phyloP scores from a whole-genome alignment of 1,284 basidiomycete species.

The Cryptococcus wingfieldii region DNA sequence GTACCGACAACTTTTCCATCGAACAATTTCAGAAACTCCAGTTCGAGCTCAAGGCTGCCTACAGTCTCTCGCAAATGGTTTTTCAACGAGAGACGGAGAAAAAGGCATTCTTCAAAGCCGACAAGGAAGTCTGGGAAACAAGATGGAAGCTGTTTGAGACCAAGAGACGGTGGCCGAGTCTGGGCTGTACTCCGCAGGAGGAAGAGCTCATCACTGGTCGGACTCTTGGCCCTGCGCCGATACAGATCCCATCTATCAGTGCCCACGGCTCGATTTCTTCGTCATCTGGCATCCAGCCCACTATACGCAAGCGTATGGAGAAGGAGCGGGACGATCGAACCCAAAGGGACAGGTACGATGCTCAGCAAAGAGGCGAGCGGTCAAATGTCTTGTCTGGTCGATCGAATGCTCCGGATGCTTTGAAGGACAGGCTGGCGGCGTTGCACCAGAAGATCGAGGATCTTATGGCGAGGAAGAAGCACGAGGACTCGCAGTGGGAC shows the following conservation, averaged over 20 bases:
- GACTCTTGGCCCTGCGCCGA: conserved; percentile 4
- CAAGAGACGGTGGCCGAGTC: conserved; percentile 67
- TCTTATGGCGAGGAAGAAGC: conserved; percentile 61
- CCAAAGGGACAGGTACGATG: conserved; percentile 34
- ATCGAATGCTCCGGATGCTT: conserved; percentile 39
- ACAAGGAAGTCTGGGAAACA: conserved; percentile 70
- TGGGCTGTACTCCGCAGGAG: conserved; percentile 72
- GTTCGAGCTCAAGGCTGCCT: conserved; percentile 65
- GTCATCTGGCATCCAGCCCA: conserved; percentile 17
- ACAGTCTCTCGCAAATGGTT: conserved; percentile 68
- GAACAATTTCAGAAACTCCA: conserved; percentile 81
- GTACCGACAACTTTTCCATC: conserved; percentile 79
- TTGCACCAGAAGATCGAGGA: conserved; percentile 67
- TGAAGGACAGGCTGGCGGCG: conserved; percentile 58
- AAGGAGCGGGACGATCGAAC: conserved; percentile 41
- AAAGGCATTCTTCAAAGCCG: conserved; percentile 59
- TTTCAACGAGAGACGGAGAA: conserved; percentile 71
- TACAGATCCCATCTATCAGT: conserved; percentile 15
- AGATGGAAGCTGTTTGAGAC: conserved; percentile 71
- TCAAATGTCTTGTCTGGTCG: conserved; percentile 23
- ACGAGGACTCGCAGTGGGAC: conserved; percentile 72
- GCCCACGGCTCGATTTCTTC: conserved; percentile 10
- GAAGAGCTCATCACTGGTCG: conserved; percentile 57
- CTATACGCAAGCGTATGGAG: conserved; percentile 24
- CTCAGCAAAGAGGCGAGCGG: conserved; percentile 24